Conservation (phyloP, 140 eudicot genomes). For the Bidens hawaiensis region DNA sequence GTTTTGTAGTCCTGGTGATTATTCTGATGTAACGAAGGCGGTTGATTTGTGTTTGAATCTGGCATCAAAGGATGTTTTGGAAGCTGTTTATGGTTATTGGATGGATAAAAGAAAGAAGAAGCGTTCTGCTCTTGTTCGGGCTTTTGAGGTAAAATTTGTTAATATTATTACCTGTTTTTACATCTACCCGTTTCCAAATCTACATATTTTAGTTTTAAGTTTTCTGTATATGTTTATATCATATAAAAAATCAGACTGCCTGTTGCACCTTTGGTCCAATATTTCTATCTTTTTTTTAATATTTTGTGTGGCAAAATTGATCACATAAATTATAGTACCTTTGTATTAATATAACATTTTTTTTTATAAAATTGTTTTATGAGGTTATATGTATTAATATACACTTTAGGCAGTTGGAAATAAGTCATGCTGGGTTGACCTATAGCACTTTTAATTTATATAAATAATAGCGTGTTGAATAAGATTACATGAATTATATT, state of each 20-base stretch:
- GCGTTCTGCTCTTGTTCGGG: conserved; percentile 45
- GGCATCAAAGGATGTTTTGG: conserved; percentile 53
- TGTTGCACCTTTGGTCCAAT: too few species aligned
- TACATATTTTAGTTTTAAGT: too few species aligned
- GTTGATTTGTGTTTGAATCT: conserved; percentile 36
- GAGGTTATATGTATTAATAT: background rate
- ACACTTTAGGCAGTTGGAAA: background rate
- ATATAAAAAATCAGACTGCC: too few species aligned
- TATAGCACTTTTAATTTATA: background rate
- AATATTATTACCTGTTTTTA: background rate
- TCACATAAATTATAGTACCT: background rate
- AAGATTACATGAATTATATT: background rate
- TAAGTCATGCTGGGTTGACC: background rate
- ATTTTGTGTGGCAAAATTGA: background rate
- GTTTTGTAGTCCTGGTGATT: conserved; percentile 47
- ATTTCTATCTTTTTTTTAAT: background rate
- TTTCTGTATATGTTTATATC: too few species aligned
- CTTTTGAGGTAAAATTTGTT: conserved; percentile 63
- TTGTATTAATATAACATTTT: background rate
- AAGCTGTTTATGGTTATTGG: conserved; percentile 68
- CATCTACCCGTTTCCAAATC: too few species aligned
- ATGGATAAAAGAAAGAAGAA: conserved; percentile 49
- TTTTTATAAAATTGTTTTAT: background rate
- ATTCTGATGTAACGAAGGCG: conserved; percentile 36
- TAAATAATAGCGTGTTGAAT: background rate